These are phyloP conservation scores for Chalciporus piperatoides DNA, from an alignment of 1,284 basidiomycete genomes.

Conservation along the genomic window DNA sequence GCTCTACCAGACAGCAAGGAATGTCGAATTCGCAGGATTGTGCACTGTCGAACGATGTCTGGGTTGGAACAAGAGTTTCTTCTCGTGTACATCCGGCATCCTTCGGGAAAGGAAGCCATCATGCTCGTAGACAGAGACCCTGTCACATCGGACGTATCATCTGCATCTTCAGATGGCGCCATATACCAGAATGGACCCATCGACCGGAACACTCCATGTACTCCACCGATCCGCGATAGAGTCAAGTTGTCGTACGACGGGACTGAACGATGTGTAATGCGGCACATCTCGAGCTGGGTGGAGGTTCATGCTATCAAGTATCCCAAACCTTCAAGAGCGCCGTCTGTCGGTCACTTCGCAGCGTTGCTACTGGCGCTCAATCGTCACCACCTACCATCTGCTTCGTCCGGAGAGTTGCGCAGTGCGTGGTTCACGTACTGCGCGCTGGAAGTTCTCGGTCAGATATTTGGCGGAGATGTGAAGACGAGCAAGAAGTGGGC, in stretches of 20 bases:
- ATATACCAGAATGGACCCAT: not conserved
- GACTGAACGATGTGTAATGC: conserved; percentile 3
- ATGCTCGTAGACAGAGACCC: conserved; percentile 8
- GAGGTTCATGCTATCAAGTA: conserved; percentile 12
- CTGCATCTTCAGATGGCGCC: not conserved
- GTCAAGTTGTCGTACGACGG: conserved; percentile 10
- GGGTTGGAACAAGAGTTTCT: conserved; percentile 12
- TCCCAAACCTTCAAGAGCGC: conserved; percentile 8
- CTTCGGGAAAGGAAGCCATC: conserved; percentile 11
- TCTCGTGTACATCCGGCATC: conserved; percentile 13
- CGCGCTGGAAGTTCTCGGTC: conserved; percentile 10
- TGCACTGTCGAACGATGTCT: conserved; percentile 10
- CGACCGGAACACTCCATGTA: not conserved
- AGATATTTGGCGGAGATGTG: conserved; percentile 8
- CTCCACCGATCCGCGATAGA: conserved; percentile 1
- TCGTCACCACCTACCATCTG: conserved; percentile 3
- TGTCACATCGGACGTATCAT: not conserved
- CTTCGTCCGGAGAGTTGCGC: not conserved
- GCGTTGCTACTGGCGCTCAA: conserved; percentile 9
- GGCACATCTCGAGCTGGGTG: conserved; percentile 2
- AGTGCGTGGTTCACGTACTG: conserved; percentile 17
- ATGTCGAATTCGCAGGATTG: conserved; percentile 15
- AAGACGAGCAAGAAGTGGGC: conserved; percentile 13
- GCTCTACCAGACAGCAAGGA: conserved; percentile 1
- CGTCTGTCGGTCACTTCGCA: conserved; percentile 15